A percentile compares a stretch with the other conserved stretches of the same genome.
These are phyloP conservation scores for Sugiyamaella pinicola DNA, from an alignment of 1,139 yeast genomes.

Conservation along the genomic window DNA sequence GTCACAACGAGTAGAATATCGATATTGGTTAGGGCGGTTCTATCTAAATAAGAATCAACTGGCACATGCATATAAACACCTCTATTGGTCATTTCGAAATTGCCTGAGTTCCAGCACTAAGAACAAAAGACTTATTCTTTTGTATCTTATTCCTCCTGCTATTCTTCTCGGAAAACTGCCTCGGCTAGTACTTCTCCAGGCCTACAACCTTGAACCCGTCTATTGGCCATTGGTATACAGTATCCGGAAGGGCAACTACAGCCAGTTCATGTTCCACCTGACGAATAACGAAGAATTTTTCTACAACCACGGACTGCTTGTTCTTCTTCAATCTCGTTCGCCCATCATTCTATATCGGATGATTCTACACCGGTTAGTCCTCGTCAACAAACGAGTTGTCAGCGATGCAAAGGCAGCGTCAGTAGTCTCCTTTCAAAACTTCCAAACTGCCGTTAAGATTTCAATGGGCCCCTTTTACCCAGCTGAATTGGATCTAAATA, in stretches of 20 bases:
- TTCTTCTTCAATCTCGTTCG: slow-evolving; percentile 36
- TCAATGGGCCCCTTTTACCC: slow-evolving; percentile 18
- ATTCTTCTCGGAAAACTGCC: slow-evolving; percentile 45
- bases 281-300: slow-evolving; percentile 37
- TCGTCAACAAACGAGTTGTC: slow-evolving; percentile 20
- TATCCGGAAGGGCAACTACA: slow-evolving; percentile 36
- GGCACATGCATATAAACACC: slow-evolving; percentile 57
- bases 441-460: slow-evolving; percentile 29
- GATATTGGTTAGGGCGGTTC: slow-evolving; percentile 69
- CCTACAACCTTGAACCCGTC: slow-evolving; percentile 31
- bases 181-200: slow-evolving; percentile 30
- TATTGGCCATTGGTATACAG: slow-evolving; percentile 39
- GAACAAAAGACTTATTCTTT: slow-evolving; percentile 49
- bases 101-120: slow-evolving; percentile 44
- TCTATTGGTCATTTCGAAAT: slow-evolving; percentile 61
- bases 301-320: slow-evolving; percentile 34
- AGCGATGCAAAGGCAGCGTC: slow-evolving; percentile 23
- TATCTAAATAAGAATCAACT: slow-evolving; percentile 63
- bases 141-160: slow-evolving; percentile 57
- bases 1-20: slow-evolving; percentile 62
- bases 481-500: background rate
- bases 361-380: slow-evolving; percentile 31
- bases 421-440: slow-evolving; percentile 29
- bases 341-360: slow-evolving; percentile 39
- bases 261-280: slow-evolving; percentile 34